These are phyloP conservation scores for Singerocomus inundabilis DNA, from an alignment of 1,284 basidiomycete species.

Conservation along the genomic window DNA sequence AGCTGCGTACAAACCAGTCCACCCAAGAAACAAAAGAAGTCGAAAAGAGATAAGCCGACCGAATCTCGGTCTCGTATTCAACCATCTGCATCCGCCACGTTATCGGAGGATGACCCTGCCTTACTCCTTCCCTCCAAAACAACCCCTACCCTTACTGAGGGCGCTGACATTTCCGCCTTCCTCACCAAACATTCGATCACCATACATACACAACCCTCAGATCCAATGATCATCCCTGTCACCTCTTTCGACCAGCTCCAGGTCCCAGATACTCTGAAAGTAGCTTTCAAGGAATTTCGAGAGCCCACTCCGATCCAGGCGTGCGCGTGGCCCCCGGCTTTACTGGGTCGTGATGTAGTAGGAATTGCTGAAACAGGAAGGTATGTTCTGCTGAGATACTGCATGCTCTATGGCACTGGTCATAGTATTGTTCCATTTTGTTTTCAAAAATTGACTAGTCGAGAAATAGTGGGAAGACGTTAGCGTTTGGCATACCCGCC, in stretches of 20 bases:
- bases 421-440: not conserved
- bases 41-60: conserved; percentile 26
- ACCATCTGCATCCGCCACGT: conserved; percentile 20
- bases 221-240: conserved; percentile 60
- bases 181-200: conserved; percentile 73
- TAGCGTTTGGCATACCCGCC: conserved; percentile 94
- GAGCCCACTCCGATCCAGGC: conserved; percentile 96
- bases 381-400: conserved; percentile 34
- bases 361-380: conserved; percentile 98
- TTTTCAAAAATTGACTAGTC: conserved; percentile 3
- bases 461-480: conserved; percentile 81
- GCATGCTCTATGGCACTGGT: not conserved
- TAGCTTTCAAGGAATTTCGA: conserved; percentile 71
- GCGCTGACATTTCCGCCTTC: conserved; percentile 58
- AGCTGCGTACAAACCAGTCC: conserved; percentile 6
- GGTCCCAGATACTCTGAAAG: conserved; percentile 61
- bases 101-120: conserved; percentile 14
- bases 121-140: conserved; percentile 5
- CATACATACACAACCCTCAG: conserved; percentile 54
- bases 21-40: conserved; percentile 32
- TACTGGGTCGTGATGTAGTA: conserved; percentile 85
- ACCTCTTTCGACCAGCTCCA: conserved; percentile 76
- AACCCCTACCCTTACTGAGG: conserved; percentile 24
- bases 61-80: conserved; percentile 14
- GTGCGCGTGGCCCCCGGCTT: conserved; percentile 90